phyloP scores from a whole-genome alignment of 2,329 filamentous ascomycete genomes.

The Monosporascus cannonballus region DNA sequence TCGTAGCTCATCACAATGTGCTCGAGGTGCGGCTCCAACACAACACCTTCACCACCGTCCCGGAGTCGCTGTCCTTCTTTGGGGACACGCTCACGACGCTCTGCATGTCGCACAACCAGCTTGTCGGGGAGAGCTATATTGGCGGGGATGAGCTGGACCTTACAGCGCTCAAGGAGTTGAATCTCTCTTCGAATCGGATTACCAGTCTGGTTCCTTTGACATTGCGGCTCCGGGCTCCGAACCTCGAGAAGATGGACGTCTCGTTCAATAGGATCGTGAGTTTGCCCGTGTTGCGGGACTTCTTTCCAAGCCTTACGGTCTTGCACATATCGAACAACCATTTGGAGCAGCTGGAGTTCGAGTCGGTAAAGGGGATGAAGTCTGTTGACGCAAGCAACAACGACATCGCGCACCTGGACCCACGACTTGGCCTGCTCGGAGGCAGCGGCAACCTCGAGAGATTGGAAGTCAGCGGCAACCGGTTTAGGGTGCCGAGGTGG shows the following conservation, averaged over 20 bases:
- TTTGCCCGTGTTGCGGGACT: constrained; percentile 59
- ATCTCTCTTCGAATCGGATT: constrained; percentile 68
- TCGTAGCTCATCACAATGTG: constrained; percentile 46
- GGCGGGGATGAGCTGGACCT: constrained; percentile 57
- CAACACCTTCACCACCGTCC: constrained; percentile 68
- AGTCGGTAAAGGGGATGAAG: constrained; percentile 66
- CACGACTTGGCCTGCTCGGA: constrained; percentile 71
- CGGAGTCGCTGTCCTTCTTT: constrained; percentile 65
- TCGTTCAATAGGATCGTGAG: constrained; percentile 74
- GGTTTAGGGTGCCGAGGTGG: constrained; percentile 81
- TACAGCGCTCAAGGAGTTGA: constrained; percentile 70
- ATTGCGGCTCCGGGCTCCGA: constrained; percentile 63
- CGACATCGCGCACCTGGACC: constrained; percentile 74
- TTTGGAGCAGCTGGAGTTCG: constrained; percentile 65
- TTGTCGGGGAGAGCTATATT: constrained; percentile 60
- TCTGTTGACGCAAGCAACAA: constrained; percentile 80
- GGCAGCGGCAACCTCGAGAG: constrained; percentile 53
- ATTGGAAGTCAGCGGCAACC: constrained; percentile 77
- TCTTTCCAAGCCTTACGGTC: constrained; percentile 64
- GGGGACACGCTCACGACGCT: constrained; percentile 64
- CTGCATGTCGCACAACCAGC: constrained; percentile 69
- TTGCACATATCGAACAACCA: constrained; percentile 76
- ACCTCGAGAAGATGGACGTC: constrained; percentile 70
- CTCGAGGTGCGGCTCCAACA: constrained; percentile 64
- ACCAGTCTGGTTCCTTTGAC: constrained; percentile 62